Base-by-base conservation (phyloP, 257 asterid species). In the Penstemon davidsonii region DNA sequence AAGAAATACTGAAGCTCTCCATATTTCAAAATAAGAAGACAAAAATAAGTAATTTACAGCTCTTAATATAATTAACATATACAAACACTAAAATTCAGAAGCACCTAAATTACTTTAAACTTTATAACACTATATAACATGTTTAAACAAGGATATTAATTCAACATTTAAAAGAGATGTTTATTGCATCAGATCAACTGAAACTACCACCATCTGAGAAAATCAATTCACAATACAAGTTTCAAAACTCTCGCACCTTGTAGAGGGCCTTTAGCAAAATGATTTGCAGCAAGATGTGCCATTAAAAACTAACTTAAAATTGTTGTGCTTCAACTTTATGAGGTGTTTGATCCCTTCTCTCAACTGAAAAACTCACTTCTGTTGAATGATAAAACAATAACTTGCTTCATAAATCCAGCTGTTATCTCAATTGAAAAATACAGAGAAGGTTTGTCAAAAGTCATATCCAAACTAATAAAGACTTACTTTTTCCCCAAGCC, bases 241-340 rank as follows among this genome's bases (percentile, higher is more conserved):
- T 49, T 3, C 33, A 4, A 7, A 37, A 11, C 43, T 60, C 58
- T 64, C 78, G 68, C 61, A 89, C 96, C 98, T 84, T 83, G 77
- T 58, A 72, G 79, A 56, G 78, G 77, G 51, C 85, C 91, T 65
- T 85, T 89, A 64, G 76, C 47, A 63, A 86, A 73, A 73, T 86
- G 86, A 78, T 73, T 84, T 45, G 78, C 67, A 42, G 81, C 79
- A 64, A 81, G 64, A 60, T 86, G 82, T 55, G 95, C 87, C 96
- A 92, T 92, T 67, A 68, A 79, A 56, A 76, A 69, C 68, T 81
- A 46, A 81, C 71, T 75, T 42, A 69, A 75, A 55, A 39, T 58
- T 70, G 72, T 43, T 43, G 61, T 64, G 58, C 8, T n/a, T 58
- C 76, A 68, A 15, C 6, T 69, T 37, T 37, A 12, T 33, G 66